A percentile compares a stretch with the other conserved stretches of the same genome.
phyloP scores from a whole-genome alignment of 2,329 filamentous ascomycete genomes.

The Aspergillus sp. region DNA sequence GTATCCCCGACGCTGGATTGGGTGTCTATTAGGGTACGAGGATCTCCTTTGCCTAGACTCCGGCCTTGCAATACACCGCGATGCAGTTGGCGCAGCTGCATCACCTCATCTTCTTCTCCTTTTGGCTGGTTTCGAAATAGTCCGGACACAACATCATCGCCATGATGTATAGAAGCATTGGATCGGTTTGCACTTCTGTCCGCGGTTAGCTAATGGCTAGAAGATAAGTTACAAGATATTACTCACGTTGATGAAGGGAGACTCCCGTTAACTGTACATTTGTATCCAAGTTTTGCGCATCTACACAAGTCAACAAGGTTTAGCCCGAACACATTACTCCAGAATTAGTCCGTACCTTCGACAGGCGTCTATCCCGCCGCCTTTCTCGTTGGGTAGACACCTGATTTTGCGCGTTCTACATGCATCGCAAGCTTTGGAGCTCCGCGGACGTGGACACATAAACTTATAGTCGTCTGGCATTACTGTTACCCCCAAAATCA shows the following conservation, averaged over 20 bases:
- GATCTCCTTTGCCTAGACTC: neutral
- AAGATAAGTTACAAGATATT: accelerated
- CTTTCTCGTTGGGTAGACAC: neutral
- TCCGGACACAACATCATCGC: neutral
- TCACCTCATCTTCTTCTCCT: neutral
- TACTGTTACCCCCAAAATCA: neutral
- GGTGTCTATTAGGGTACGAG: neutral
- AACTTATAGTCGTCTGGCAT: neutral
- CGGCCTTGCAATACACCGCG: neutral
- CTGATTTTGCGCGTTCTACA: neutral
- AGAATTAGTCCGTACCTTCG: neutral
- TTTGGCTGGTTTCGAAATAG: neutral
- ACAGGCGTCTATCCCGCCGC: neutral
- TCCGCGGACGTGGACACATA: neutral
- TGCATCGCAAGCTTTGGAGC: neutral
- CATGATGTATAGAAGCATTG: neutral
- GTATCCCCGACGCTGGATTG: no score
- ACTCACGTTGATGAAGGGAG: neutral
- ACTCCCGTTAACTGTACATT: neutral
- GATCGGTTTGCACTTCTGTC: neutral
- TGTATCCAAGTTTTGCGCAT: neutral
- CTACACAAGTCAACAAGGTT: neutral
- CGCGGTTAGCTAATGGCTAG: neutral
- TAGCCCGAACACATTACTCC: no score
- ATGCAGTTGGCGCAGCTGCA: neutral